Evolutionary conservation across 1,284 basidiomycete species (phyloP), one percentile per base, ranked within the genome.

Genomic region (Peniophora sp.): DNA sequence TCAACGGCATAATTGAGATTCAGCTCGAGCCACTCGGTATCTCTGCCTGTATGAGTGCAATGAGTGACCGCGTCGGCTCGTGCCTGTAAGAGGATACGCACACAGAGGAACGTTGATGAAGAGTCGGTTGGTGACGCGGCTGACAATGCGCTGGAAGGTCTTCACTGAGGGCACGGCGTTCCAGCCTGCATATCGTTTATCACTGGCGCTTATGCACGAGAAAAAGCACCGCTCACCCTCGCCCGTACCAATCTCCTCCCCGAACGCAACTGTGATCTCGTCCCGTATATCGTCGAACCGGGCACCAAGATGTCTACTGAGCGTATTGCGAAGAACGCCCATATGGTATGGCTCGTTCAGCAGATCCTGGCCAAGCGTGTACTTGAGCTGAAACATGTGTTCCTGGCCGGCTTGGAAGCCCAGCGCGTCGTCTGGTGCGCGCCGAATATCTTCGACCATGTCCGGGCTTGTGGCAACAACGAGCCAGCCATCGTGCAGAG

Each of bases 241-340:
- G 41, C 58, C 58, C 34, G 51, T 47, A 3, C 52, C 24, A 24
- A 71, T 58, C 3, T 63, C 55, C 34, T 67, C 65, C 17, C 57
- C 47, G 55, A 70, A 69, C 3, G 69, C 56, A 18, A 58, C 52
- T 41, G 53, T 54, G 46, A 72, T 66, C 55, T 75, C 73, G 20
- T 73, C 65, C 37, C 62, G 51, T 3, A 75, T 60, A 3, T 66
- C 64, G 1, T 61, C 58, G 52, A 73, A 74, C 12, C 68, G 53
- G 2, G 55, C 46, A 0, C 54, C 50, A 15, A 75, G 58, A 54
- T 67, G 71, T 41, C 68, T 60, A 43, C 62, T 75, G 35, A 75
- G 62, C 6, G 68, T 60, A 11, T 52, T 55, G 18, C 67, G 65
- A 14, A 73, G 51, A 36, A 72, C 62, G 9, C 58, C 50, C 42